Percentiles rank a stretch among this genome's conserved stretches.
Evolutionary conservation across 2,329 filamentous ascomycete species (phyloP).

Genomic region (Ophiocordyceps camponoti-rufipedis): DNA sequence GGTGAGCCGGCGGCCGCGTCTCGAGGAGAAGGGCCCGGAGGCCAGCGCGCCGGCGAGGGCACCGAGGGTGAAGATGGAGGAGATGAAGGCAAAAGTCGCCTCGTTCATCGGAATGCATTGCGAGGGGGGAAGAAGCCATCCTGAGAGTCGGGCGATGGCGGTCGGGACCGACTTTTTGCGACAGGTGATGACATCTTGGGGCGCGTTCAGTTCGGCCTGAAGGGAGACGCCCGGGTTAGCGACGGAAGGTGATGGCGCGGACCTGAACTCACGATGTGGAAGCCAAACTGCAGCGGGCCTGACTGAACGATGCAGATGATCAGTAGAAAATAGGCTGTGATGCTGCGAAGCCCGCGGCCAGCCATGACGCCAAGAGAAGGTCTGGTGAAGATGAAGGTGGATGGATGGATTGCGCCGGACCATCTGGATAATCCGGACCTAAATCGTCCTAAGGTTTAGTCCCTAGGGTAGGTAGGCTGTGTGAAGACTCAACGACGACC

Average conservation of each 20-base stretch:
- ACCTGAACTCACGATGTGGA: constrained; percentile 51
- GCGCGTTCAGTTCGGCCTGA: constrained; percentile 80
- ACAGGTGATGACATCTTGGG: constrained; percentile 85
- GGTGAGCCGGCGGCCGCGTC: constrained; percentile 53
- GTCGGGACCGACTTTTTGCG: constrained; percentile 28
- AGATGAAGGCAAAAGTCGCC: constrained; percentile 66
- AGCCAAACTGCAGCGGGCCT: constrained; percentile 86
- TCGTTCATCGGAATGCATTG: constrained; percentile 82
- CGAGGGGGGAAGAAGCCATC: constrained; percentile 25
- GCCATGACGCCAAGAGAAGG: constrained; percentile 11
- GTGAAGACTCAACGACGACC: too few relatives aligned
- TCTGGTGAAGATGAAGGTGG: background rate
- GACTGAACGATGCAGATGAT: constrained; percentile 61
- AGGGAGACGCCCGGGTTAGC: background rate
- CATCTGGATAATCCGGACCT: too few relatives aligned
- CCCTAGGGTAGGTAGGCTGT: too few relatives aligned
- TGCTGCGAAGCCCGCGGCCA: constrained; percentile 17
- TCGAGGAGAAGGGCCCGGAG: constrained; percentile 62
- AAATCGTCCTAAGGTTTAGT: too few relatives aligned
- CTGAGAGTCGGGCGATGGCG: constrained; percentile 9
- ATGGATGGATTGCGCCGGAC: too few relatives aligned
- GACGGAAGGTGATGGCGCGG: background rate
- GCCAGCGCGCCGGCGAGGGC: constrained; percentile 69
- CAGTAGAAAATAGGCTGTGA: constrained; percentile 63
- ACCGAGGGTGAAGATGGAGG: constrained; percentile 80